Base-by-base conservation (phyloP, 2,329 filamentous ascomycete genomes). In the Sarocladiaceae sp. region DNA sequence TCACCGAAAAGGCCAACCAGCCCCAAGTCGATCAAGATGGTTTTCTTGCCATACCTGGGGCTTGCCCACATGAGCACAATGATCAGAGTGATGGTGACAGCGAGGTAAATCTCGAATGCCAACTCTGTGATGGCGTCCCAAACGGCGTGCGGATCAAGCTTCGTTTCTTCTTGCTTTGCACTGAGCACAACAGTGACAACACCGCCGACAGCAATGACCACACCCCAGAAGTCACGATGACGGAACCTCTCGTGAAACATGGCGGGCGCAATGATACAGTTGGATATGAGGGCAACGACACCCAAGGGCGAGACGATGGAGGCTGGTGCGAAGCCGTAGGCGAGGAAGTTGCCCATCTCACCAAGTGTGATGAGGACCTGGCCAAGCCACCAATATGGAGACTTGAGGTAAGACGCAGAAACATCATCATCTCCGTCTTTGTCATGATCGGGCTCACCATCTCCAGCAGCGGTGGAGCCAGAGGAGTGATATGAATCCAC, bases 251-350 rank as follows among this genome's bases (percentile, higher is more conserved):
- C 93, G 58, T 95, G 90, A 52, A 98, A 83, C 72, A 98, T 82
- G 50, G 93, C 82, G 1, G 93, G 93, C 2, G 93, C 93, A 59
- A 98, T 95, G 48, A 98, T 79, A 64, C 93, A 98, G 66, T 98
- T 98, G 34, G 90, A 95, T 35, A 98, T 83, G 50, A 98, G 72
- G 2, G 93, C 93, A 11, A 98, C 93, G n/a, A 98, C 93, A 9
- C 93, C 93, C 5, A 98, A 73, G 0, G 93, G 93, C 26, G 90
- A 96, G 33, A 98, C 93, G 55, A 98, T 96, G 12, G 93, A 97
- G 6, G 93, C 93, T 3, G 93, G 93, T 23, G 93, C 93, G 61
- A 98, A 98, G 19, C 93, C 93, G 58, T 98, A 98, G 1, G 93
- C 93, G 50, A 98, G 69, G 59, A 98, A 98, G 62, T 98, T 98